phyloP scores from a whole-genome alignment of 441 rosid species.

The Eugenia klotzschiana region DNA sequence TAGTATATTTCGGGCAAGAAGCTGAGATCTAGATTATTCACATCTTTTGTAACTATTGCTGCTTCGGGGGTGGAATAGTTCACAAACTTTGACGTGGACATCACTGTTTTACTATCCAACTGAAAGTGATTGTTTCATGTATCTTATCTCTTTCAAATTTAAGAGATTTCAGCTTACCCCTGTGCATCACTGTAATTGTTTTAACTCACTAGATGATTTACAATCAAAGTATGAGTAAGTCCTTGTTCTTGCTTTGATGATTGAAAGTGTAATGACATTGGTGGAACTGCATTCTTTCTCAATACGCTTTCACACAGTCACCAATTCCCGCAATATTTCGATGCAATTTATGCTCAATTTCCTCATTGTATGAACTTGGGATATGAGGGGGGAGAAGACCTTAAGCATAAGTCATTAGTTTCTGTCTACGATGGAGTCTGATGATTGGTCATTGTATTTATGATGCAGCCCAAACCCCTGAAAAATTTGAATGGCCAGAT shows the following conservation, averaged over 20 bases:
- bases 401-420: background rate
- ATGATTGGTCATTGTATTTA: slow-evolving; percentile 4
- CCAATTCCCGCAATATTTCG: background rate
- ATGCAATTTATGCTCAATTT: background rate
- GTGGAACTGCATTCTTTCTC: background rate
- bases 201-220: background rate
- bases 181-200: background rate
- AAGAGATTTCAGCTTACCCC: background rate
- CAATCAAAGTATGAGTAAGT: background rate
- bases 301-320: background rate
- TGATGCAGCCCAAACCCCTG: slow-evolving; percentile 72
- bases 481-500: slow-evolving; percentile 54
- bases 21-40: background rate
- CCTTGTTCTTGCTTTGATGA: background rate
- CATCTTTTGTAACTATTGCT: background rate
- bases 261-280: background rate
- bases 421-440: background rate
- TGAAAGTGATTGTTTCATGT: background rate
- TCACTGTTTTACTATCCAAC: background rate
- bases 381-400: background rate
- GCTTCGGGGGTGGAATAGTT: background rate
- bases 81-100: background rate
- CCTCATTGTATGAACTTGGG: background rate
- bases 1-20: background rate
- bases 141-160: background rate